Evolutionary conservation across 2,329 filamentous ascomycete genomes (phyloP).

Genomic region (Pestalotiopsis sp.): DNA sequence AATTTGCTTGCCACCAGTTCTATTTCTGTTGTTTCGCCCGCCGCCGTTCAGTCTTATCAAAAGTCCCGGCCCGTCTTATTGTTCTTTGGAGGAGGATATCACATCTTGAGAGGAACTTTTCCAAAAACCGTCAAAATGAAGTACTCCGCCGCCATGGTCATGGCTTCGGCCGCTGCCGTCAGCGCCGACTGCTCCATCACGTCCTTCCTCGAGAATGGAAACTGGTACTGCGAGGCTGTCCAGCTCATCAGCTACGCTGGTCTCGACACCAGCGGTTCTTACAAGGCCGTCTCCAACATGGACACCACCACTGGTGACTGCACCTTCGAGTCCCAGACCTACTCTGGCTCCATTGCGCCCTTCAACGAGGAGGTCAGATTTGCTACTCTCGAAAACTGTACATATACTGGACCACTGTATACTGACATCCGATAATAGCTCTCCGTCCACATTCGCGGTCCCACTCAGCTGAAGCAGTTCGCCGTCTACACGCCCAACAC

Average conservation of each 20-base stretch:
- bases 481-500: constrained; percentile 66
- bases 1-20: constrained; percentile 22
- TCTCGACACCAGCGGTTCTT: constrained; percentile 60
- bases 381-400: background rate
- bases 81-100: background rate
- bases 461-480: constrained; percentile 64
- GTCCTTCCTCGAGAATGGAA: constrained; percentile 46
- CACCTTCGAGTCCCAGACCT: constrained; percentile 48
- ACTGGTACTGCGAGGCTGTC: constrained; percentile 67
- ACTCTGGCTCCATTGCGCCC: constrained; percentile 63
- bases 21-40: constrained; percentile 19
- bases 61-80: background rate
- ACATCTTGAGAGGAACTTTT: background rate
- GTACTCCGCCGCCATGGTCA: constrained; percentile 13
- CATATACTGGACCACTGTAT: constrained; percentile 5
- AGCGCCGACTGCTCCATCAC: constrained; percentile 11
- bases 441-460: constrained; percentile 72
- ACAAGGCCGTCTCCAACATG: constrained; percentile 66
- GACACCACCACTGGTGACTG: constrained; percentile 52
- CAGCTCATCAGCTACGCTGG: constrained; percentile 67
- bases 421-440: constrained; percentile 46
- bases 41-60: background rate
- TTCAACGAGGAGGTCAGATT: constrained; percentile 67
- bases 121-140: constrained; percentile 12
- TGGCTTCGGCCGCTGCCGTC: constrained; percentile 14